Evolutionary conservation across 2,329 filamentous ascomycete genomes (phyloP).

Genomic region (Cercospora beticola): DNA sequence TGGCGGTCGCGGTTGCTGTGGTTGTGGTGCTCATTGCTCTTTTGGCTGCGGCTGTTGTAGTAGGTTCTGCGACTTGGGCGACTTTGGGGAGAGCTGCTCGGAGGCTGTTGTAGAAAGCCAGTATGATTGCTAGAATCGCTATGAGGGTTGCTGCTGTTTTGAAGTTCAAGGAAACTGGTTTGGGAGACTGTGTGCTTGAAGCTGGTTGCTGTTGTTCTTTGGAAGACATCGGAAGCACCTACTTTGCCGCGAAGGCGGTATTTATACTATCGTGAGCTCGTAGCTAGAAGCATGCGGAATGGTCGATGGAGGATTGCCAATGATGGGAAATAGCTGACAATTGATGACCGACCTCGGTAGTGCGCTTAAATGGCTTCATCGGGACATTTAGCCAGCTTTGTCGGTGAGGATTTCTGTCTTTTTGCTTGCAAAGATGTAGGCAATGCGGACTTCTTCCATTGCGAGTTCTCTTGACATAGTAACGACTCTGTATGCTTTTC

Average conservation of each 20-base stretch:
- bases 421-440: not conserved
- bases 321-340: conserved; percentile 16
- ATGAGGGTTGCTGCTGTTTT: conserved; percentile 34
- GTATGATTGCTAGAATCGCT: conserved; percentile 44
- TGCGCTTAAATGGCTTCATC: not conserved
- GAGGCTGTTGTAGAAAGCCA: conserved; percentile 47
- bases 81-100: conserved; percentile 39
- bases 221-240: conserved; percentile 28
- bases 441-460: not conserved
- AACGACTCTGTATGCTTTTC: not conserved
- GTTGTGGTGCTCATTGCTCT: conserved; percentile 45
- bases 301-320: conserved; percentile 10
- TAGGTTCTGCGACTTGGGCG: conserved; percentile 16
- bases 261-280: conserved; percentile 24
- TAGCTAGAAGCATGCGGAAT: conserved; percentile 16
- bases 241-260: conserved; percentile 7
- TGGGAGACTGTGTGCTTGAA: conserved; percentile 3
- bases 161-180: conserved; percentile 23
- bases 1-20: conserved; percentile 28
- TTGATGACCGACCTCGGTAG: conserved; percentile 3
- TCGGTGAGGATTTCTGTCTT: not conserved
- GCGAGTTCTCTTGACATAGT: not conserved
- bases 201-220: conserved; percentile 17
- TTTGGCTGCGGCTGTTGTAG: conserved; percentile 12
- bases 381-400: not conserved